A percentile compares a stretch with the other conserved stretches of the same genome.
These are phyloP conservation scores for Phytopythium boreale DNA, from an alignment of 352 stramenopile species.

Conservation along the genomic window DNA sequence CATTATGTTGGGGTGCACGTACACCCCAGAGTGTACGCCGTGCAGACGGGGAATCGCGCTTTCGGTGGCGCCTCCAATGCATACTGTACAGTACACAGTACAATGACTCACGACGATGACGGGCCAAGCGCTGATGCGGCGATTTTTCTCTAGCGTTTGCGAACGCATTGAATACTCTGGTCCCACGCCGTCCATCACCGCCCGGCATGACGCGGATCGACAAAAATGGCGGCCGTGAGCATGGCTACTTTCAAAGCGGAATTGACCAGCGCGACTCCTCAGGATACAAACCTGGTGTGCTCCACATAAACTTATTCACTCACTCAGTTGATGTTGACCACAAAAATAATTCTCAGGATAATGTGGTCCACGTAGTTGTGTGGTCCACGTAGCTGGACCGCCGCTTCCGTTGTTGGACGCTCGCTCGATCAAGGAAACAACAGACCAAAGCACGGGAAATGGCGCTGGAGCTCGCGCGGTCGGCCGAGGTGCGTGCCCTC, in stretches of 20 bases:
- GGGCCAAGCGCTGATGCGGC: not conserved
- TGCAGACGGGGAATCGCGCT: no score
- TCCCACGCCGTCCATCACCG: conserved; percentile 3
- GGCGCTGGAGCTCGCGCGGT: conserved; percentile 54
- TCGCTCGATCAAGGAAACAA: not conserved
- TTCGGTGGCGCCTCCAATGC: not conserved
- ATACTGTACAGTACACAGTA: not conserved
- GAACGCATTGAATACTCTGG: not conserved
- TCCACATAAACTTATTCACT: no score
- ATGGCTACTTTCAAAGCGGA: no score
- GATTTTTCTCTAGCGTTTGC: not conserved
- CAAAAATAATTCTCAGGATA: no score
- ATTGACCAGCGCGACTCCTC: not conserved
- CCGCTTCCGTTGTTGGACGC: not conserved
- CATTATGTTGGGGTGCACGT: no score
- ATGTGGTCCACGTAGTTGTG: no score
- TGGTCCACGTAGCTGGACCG: no score
- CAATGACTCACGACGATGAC: not conserved
- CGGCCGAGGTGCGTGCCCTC: conserved; percentile 48
- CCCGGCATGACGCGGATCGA: not conserved
- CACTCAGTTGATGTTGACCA: no score
- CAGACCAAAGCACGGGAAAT: conserved; percentile 19
- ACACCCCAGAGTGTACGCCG: no score
- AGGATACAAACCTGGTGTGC: not conserved
- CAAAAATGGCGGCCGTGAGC: not conserved